Evolutionary conservation across 306 rosid genomes (phyloP).

Genomic region (Quercus aquifolioides): DNA sequence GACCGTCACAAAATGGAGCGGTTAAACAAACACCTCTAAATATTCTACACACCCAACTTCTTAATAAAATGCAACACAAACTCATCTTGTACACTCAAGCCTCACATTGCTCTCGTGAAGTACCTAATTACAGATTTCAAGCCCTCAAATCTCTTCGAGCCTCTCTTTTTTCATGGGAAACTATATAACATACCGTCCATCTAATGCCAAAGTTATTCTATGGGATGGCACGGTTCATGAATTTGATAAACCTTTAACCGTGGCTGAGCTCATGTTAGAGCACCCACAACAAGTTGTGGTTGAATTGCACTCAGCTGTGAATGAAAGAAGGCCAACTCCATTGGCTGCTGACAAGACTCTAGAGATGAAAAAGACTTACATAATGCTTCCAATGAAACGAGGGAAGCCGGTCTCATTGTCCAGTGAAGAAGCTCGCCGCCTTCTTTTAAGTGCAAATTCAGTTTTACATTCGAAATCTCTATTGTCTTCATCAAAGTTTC

Average conservation of each 20-base stretch:
- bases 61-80: background rate
- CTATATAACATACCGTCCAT: conserved; percentile 24
- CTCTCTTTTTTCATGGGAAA: conserved; percentile 56
- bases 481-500: conserved; percentile 30
- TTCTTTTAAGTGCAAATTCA: conserved; percentile 32
- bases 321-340: conserved; percentile 45
- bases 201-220: conserved; percentile 38
- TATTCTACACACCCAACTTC: background rate
- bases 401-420: conserved; percentile 61
- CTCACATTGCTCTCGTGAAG: conserved; percentile 4
- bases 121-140: too few relatives aligned
- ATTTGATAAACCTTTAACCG: conserved; percentile 51
- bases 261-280: conserved; percentile 83
- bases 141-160: background rate
- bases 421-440: conserved; percentile 47
- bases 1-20: conserved; percentile 57
- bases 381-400: conserved; percentile 69
- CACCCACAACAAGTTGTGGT: conserved; percentile 86
- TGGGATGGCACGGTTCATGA: conserved; percentile 65
- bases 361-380: conserved; percentile 46
- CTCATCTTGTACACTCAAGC: background rate
- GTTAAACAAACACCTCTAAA: conserved; percentile 61
- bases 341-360: conserved; percentile 69
- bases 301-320: conserved; percentile 50
- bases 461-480: conserved; percentile 32